A percentile compares a stretch with the other conserved stretches of the same genome.
Conservation (phyloP, 23 red algal genomes). For the Rhodosorus marinus region DNA sequence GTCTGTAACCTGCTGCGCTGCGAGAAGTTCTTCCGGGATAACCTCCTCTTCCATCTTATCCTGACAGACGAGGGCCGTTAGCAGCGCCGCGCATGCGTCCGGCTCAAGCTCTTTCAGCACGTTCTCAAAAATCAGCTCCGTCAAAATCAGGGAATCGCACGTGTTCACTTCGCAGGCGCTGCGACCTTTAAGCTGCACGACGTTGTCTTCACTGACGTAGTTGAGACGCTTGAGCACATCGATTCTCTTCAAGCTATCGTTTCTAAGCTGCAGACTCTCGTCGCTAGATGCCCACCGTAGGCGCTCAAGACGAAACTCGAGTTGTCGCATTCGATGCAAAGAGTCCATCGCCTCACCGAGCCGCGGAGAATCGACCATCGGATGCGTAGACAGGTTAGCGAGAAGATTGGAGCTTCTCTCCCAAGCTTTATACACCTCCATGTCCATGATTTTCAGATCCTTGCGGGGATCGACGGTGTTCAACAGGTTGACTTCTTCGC, state of each 20-base stretch:
- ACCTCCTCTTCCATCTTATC: constrained; percentile 25
- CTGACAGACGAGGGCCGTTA: constrained; percentile 66
- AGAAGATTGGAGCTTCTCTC: too few relatives aligned
- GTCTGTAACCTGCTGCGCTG: background rate
- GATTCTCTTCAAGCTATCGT: constrained; percentile 64
- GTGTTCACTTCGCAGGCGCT: constrained; percentile 94
- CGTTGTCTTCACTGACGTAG: constrained; percentile 38
- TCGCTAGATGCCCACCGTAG: constrained; percentile 37
- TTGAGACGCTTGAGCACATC: constrained; percentile 41
- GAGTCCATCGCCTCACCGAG: too few relatives aligned
- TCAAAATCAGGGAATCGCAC: constrained; percentile 72
- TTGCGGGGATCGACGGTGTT: too few relatives aligned
- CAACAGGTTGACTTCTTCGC: too few relatives aligned
- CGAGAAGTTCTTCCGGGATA: constrained; percentile 8
- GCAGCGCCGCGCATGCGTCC: constrained; percentile 40
- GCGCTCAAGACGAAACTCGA: too few relatives aligned
- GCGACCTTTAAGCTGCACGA: constrained; percentile 88
- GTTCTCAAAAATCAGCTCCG: constrained; percentile 70
- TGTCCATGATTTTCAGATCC: too few relatives aligned
- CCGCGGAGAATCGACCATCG: too few relatives aligned
- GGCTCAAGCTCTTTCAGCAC: constrained; percentile 42
- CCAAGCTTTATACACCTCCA: too few relatives aligned
- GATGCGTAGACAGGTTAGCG: too few relatives aligned
- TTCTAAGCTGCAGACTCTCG: constrained; percentile 77
- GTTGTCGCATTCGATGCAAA: too few relatives aligned